These are phyloP conservation scores for Styphnolobium japonicum DNA, from an alignment of 306 rosid species.

Conservation along the genomic window DNA sequence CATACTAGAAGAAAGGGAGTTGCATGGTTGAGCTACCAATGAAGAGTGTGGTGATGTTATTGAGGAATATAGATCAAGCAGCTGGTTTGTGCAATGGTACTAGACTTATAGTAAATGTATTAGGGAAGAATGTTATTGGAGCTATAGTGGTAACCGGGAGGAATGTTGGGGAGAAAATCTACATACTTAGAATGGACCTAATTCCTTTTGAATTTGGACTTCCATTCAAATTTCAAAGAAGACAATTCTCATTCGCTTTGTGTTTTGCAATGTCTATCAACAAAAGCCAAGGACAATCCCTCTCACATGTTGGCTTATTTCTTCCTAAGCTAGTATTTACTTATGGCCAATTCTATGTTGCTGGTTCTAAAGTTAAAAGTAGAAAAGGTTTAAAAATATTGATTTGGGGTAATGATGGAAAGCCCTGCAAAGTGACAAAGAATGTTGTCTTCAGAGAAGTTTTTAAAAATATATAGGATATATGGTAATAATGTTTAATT, in stretches of 20 bases:
- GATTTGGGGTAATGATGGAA: too few species aligned
- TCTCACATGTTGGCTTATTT: neutral
- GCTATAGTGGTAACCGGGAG: neutral
- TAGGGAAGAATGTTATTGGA: neutral
- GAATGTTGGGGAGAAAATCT: neutral
- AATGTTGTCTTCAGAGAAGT: too few species aligned
- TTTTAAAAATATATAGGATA: too few species aligned
- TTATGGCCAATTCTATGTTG: too few species aligned
- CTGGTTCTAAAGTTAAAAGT: too few species aligned
- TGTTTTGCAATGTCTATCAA: neutral
- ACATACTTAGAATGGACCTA: neutral
- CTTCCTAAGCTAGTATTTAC: neutral
- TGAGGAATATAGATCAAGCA: too few species aligned
- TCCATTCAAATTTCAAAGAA: neutral
- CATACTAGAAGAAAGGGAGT: neutral
- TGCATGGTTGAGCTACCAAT: neutral
- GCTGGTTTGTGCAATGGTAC: too few species aligned
- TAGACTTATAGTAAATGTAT: too few species aligned
- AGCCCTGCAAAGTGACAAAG: too few species aligned
- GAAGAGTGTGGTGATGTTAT: too few species aligned
- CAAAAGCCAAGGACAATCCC: neutral
- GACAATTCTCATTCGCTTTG: neutral
- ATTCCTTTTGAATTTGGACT: neutral
- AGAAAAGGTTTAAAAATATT: too few species aligned
- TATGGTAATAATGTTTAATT: too few species aligned